Evolutionary conservation across 2,329 filamentous ascomycete genomes (phyloP).

Genomic region (Botrytis cinerea): DNA sequence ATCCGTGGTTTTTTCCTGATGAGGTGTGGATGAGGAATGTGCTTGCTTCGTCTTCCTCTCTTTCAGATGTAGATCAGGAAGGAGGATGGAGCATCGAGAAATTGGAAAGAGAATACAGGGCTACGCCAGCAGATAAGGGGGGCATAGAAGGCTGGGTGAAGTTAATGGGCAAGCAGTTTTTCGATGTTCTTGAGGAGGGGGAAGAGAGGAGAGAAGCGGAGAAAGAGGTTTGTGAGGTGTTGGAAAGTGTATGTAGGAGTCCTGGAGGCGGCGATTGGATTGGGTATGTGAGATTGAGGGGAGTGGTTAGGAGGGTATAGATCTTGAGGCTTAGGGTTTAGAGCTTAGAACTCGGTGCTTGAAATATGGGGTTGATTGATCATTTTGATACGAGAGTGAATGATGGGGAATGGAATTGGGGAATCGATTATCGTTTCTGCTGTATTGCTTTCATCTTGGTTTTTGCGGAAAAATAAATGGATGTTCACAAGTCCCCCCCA

Average conservation of each 20-base stretch:
- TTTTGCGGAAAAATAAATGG: background rate
- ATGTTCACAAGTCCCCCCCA: background rate
- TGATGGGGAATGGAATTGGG: background rate
- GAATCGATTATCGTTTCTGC: background rate
- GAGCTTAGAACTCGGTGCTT: background rate
- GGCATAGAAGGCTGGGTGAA: conserved; percentile 67
- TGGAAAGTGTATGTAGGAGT: conserved; percentile 56
- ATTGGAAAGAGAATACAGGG: conserved; percentile 64
- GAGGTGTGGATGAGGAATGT: conserved; percentile 54
- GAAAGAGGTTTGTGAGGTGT: conserved; percentile 54
- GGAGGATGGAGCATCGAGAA: conserved; percentile 44
- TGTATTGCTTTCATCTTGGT: background rate
- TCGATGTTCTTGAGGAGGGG: conserved; percentile 51
- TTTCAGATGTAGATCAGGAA: background rate
- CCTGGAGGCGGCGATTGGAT: conserved; percentile 60
- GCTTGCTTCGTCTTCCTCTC: conserved; percentile 30
- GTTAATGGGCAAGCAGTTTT: conserved; percentile 61
- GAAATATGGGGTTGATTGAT: no score
- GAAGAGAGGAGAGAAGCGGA: conserved; percentile 54
- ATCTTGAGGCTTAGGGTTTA: no score
- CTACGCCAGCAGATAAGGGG: conserved; percentile 58
- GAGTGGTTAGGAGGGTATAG: conserved; percentile 47
- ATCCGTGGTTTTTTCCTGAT: conserved; percentile 74
- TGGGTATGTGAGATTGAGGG: conserved; percentile 57
- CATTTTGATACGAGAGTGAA: background rate